A percentile compares a stretch with the other conserved stretches of the same genome.
Conservation (phyloP, 2,329 filamentous ascomycete species). For the Chaetomium sp. region DNA sequence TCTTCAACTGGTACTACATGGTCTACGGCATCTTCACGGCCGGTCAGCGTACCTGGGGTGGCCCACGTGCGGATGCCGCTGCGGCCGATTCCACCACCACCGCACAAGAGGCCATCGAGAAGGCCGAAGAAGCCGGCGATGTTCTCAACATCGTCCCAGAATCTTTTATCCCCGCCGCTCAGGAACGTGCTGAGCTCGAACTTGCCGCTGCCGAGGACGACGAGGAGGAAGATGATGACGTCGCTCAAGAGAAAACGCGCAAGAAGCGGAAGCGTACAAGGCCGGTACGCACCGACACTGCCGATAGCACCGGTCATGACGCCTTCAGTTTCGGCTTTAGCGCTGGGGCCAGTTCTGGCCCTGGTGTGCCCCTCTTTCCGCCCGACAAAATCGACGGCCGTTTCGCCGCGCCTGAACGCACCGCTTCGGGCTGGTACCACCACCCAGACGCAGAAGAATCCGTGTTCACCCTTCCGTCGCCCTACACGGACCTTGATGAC, state of each 20-base stretch:
- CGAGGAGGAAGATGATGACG: not conserved
- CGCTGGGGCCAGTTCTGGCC: no score
- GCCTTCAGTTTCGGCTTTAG: no score
- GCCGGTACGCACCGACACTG: conserved; percentile 20
- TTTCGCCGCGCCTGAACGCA: conserved; percentile 65
- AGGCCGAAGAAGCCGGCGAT: conserved; percentile 71
- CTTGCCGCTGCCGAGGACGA: conserved; percentile 20
- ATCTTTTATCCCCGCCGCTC: conserved; percentile 63
- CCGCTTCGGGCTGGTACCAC: conserved; percentile 62
- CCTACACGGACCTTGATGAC: no score
- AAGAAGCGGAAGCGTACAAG: not conserved
- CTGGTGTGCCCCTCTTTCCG: conserved; percentile 59
- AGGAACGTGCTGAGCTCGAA: conserved; percentile 30
- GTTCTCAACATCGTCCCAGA: conserved; percentile 86
- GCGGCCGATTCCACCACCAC: conserved; percentile 69
- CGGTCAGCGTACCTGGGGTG: conserved; percentile 91
- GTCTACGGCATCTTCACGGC: conserved; percentile 94
- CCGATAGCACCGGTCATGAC: not conserved
- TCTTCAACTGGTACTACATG: conserved; percentile 99
- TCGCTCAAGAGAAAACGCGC: not conserved
- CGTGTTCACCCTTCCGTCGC: conserved; percentile 23
- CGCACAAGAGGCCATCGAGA: conserved; percentile 75
- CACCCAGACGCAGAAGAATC: conserved; percentile 56
- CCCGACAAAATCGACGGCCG: conserved; percentile 69
- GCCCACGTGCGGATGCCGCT: conserved; percentile 82